Percentiles rank a stretch among this genome's conserved stretches.
phyloP scores from a whole-genome alignment of 176 grass and related monocot species.

The Triticum dicoccoides region DNA sequence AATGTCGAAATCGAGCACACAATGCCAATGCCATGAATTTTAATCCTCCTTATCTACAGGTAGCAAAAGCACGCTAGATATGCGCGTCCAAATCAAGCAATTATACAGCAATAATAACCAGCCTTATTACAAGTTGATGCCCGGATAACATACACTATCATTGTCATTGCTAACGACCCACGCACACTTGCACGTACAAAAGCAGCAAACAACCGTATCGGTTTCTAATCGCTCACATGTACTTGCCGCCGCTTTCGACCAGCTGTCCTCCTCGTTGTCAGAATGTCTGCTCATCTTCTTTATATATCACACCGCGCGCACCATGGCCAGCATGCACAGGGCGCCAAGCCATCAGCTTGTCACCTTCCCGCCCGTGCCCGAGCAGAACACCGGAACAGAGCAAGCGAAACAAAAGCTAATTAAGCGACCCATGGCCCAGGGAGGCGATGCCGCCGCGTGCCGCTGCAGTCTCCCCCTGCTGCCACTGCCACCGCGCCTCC shows the following conservation, averaged over 20 bases:
- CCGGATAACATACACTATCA: conserved; percentile 21
- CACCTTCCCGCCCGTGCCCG: neutral
- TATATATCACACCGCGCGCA: conserved; percentile 17
- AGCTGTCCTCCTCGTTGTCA: neutral
- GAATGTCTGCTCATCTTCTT: neutral
- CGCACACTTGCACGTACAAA: neutral
- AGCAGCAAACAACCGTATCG: conserved; percentile 26
- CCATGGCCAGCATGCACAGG: neutral
- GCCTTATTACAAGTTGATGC: conserved; percentile 26
- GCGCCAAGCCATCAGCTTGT: neutral
- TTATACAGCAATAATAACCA: conserved; percentile 1
- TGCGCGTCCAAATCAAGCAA: neutral
- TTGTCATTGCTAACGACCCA: neutral
- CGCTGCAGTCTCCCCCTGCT: neutral
- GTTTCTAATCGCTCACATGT: too few species aligned
- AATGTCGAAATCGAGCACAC: neutral
- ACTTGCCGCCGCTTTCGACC: conserved; percentile 16
- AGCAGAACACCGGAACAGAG: neutral
- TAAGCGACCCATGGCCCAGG: conserved; percentile 8
- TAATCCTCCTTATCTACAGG: conserved; percentile 7
- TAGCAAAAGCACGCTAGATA: conserved; percentile 17
- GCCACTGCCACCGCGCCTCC: neutral
- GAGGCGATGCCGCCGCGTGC: neutral
- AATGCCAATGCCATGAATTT: neutral
- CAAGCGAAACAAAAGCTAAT: neutral